phyloP scores from a whole-genome alignment of 176 grass and related monocot genomes.

The Coix lacrymajobi region DNA sequence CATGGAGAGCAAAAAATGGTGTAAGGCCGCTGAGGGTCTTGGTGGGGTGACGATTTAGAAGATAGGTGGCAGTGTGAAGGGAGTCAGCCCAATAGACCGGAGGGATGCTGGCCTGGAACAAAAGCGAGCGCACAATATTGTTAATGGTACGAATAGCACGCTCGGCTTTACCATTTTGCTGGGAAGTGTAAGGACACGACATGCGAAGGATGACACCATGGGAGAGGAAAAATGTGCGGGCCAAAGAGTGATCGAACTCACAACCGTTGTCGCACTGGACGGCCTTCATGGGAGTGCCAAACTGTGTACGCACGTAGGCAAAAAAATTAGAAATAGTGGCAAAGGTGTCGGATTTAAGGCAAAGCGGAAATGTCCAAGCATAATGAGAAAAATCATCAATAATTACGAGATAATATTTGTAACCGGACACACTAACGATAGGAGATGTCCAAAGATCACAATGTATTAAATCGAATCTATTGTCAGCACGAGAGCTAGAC shows the following conservation, averaged over 20 bases:
- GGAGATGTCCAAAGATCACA: too few relatives aligned
- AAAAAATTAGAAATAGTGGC: background rate
- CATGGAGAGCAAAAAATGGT: too few relatives aligned
- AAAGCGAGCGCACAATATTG: background rate
- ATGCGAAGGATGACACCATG: too few relatives aligned
- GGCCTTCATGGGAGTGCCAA: background rate
- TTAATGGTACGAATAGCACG: background rate
- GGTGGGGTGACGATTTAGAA: background rate
- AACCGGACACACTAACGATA: too few relatives aligned
- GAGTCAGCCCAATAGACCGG: too few relatives aligned
- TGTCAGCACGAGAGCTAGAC: too few relatives aligned
- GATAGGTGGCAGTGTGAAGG: background rate
- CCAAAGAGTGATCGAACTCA: background rate
- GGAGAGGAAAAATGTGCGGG: background rate
- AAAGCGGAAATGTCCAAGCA: background rate
- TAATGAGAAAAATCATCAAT: background rate
- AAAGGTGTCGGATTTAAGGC: background rate
- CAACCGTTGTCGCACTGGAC: background rate
- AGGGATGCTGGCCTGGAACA: background rate
- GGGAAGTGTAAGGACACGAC: background rate
- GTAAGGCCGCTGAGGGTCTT: background rate
- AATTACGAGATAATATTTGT: background rate
- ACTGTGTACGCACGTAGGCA: background rate
- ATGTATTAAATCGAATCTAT: too few relatives aligned
- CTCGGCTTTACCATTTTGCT: background rate